Base-by-base conservation (phyloP, 192 early-diverging fungal species). In the Podila clonocystis region DNA sequence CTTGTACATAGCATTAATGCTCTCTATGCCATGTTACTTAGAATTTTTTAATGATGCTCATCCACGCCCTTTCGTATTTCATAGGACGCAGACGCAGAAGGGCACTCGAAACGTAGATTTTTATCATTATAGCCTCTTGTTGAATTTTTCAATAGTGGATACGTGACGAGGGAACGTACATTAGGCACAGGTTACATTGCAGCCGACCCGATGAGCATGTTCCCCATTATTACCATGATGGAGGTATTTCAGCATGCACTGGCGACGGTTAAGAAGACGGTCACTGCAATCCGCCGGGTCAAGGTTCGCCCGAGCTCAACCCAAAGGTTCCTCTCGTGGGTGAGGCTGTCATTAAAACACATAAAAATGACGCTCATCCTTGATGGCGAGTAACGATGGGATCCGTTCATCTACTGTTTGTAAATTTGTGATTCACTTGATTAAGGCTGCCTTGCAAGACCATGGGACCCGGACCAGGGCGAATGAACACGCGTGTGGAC, bases 51-150 rank as follows among this genome's bases (percentile, higher is more conserved):
- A 9, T 22, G 34, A 63, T 48, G 1, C 62, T 63, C 4, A 63
- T 2, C 11, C 41, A 4, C 3, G 36, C 1, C 24, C 62, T n/a
- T 12, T 45, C 38, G 2, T 15, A n/a, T 63, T 63, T 9, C 62
- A 45, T 22, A 63, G 62, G 62, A 63, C 62, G 33, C 38, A 45
- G 20, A 63, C 38, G 22, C 62, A 63, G 24, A 9, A 63, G 62
- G 62, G 48, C 3, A 63, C 62, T 26, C 62, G 62, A 9, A 48
- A 45, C 33, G 11, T 19, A 9, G 62, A 63, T 9, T 63, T 22
- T 17, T 4, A 26, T 50, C 19, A 2, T 50, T 58, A 58, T 3
- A 58, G 13, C 57, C 57, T 26, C 9, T 58, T 3, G 57, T 6
- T 6, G 57, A 58, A 28, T 58, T 58, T 9, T 58, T 58, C 6